Percentiles rank a stretch among this genome's conserved stretches.
These are phyloP conservation scores for Petrea volubilis DNA, from an alignment of 257 asterid genomes.

Conservation along the genomic window DNA sequence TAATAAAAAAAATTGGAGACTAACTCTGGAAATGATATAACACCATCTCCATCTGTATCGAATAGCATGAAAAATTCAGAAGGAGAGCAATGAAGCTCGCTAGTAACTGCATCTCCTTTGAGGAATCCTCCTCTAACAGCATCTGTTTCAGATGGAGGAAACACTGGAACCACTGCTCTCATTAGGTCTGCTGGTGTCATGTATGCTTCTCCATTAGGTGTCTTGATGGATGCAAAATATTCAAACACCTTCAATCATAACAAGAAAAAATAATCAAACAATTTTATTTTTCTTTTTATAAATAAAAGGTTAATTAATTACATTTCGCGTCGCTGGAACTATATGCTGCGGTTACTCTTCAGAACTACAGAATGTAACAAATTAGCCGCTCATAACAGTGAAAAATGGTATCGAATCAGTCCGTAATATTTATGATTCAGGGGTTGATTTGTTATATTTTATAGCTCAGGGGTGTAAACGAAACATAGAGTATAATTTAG, in stretches of 20 bases:
- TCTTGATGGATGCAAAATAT: constrained; percentile 73
- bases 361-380: too few species aligned
- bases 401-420: too few species aligned
- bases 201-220: constrained; percentile 62
- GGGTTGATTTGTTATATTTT: too few species aligned
- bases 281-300: too few species aligned
- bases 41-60: constrained; percentile 85
- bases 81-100: constrained; percentile 66
- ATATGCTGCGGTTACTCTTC: too few species aligned
- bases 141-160: constrained; percentile 82
- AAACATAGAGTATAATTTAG: too few species aligned
- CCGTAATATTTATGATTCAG: too few species aligned
- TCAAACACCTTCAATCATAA: constrained; percentile 64
- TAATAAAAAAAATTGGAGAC: constrained; percentile 17
- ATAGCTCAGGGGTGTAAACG: too few species aligned
- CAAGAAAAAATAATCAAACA: too few species aligned
- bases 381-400: too few species aligned
- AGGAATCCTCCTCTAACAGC: constrained; percentile 71
- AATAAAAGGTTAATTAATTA: too few species aligned
- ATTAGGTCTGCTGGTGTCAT: constrained; percentile 89
- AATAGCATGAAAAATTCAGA: constrained; percentile 84
- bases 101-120: constrained; percentile 55
- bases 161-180: constrained; percentile 91
- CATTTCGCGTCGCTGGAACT: too few species aligned
- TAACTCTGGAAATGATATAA: constrained; percentile 87